A percentile compares a stretch with the other conserved stretches of the same genome.
phyloP scores from a whole-genome alignment of 2,329 filamentous ascomycete genomes.

The Clarireedia homoeocarpa region DNA sequence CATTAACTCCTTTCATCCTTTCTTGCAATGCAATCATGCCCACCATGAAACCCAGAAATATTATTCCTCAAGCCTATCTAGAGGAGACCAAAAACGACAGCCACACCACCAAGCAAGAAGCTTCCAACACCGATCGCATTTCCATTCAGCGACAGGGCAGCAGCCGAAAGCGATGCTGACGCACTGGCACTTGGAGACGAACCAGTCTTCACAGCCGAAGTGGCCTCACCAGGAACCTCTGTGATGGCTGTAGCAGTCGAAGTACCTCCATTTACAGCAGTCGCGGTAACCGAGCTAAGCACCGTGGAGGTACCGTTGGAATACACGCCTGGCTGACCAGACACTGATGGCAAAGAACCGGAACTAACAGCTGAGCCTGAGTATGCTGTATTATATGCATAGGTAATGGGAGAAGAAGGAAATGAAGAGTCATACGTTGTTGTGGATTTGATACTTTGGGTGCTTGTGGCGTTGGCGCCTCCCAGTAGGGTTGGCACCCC shows the following conservation, averaged over 20 bases:
- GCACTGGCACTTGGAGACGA: background rate
- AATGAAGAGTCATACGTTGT: background rate
- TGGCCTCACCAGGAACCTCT: background rate
- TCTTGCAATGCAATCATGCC: background rate
- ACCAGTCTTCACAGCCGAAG: background rate
- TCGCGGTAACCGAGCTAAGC: background rate
- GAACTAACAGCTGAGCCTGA: background rate
- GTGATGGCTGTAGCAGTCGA: slow-evolving; percentile 2
- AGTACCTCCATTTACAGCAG: background rate
- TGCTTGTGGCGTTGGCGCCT: background rate
- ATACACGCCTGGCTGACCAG: background rate
- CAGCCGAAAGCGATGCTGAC: background rate
- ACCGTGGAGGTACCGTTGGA: background rate
- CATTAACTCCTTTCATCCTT: slow-evolving; percentile 3
- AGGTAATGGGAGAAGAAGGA: background rate
- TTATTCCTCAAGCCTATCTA: background rate
- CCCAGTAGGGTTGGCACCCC: background rate
- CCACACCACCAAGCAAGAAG: slow-evolving; percentile 6
- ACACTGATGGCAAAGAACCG: background rate
- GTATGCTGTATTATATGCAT: background rate
- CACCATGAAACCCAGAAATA: background rate
- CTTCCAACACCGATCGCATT: background rate
- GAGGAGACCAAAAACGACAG: slow-evolving; percentile 6
- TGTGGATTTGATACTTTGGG: background rate
- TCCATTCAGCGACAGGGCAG: background rate